Percentiles rank a stretch among this genome's conserved stretches.
phyloP scores from a whole-genome alignment of 306 rosid species.

The Arachis hypogaea region DNA sequence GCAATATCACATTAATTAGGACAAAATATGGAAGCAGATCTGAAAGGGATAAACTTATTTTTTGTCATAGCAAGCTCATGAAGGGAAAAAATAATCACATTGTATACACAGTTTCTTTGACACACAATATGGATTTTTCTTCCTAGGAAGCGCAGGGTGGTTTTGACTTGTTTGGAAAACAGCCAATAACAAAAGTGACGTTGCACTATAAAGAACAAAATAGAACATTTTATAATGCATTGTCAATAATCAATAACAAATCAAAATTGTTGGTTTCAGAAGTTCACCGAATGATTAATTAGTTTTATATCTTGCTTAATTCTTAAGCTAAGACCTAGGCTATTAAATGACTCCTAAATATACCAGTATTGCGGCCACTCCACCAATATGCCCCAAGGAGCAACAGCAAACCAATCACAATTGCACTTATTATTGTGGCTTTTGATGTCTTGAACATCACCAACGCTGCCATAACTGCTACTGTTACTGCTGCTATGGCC shows the following conservation, averaged over 20 bases:
- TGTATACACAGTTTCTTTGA: conserved; percentile 7
- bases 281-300: conserved; percentile 37
- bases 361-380: conserved; percentile 66
- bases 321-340: conserved; percentile 61
- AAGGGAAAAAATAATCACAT: conserved; percentile 11
- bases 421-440: conserved; percentile 64
- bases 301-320: conserved; percentile 41
- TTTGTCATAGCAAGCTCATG: conserved; percentile 11
- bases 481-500: conserved; percentile 77
- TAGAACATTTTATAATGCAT: conserved; percentile 25
- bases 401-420: conserved; percentile 79
- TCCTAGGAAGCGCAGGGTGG: conserved; percentile 7
- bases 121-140: conserved; percentile 13
- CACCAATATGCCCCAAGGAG: conserved; percentile 78
- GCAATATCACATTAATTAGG: not conserved
- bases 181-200: conserved; percentile 23
- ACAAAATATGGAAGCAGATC: not conserved
- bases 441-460: conserved; percentile 66
- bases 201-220: conserved; percentile 23
- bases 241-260: conserved; percentile 26
- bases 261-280: conserved; percentile 31
- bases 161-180: conserved; percentile 27
- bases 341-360: conserved; percentile 58
- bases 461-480: conserved; percentile 77
- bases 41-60: conserved; percentile 8